These are phyloP conservation scores for Theileria sp. DNA, from an alignment of 169 alveolate species.

Conservation along the genomic window DNA sequence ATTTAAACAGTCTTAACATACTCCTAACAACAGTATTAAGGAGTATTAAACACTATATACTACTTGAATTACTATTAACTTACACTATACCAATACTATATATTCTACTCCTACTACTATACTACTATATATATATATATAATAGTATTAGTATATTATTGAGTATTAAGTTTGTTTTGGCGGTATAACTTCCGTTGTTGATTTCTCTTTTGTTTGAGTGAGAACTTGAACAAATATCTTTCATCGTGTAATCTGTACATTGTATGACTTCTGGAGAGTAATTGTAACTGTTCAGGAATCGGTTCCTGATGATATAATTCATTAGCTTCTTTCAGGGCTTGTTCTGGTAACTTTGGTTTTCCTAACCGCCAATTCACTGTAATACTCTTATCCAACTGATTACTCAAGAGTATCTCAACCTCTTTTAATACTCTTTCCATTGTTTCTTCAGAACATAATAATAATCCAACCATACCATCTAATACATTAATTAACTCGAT, in stretches of 20 bases:
- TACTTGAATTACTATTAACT: too few relatives aligned
- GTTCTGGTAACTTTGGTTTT: slow-evolving; percentile 12
- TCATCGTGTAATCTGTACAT: slow-evolving; percentile 68
- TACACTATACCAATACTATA: too few relatives aligned
- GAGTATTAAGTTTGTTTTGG: slow-evolving; percentile 4
- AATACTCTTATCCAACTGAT: slow-evolving; percentile 22
- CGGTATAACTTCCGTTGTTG: slow-evolving; percentile 41
- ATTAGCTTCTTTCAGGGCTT: slow-evolving; percentile 33
- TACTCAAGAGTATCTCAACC: slow-evolving; percentile 12
- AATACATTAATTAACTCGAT: neutral
- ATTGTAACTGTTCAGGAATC: slow-evolving; percentile 54
- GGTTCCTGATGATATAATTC: slow-evolving; percentile 36
- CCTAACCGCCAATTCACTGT: slow-evolving; percentile 61
- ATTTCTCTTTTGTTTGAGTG: slow-evolving; percentile 56
- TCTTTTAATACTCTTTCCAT: slow-evolving; percentile 17
- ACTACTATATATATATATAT: too few relatives aligned
- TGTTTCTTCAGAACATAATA: slow-evolving; percentile 27
- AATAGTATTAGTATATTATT: too few relatives aligned
- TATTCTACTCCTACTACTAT: too few relatives aligned
- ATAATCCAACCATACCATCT: slow-evolving; percentile 47
- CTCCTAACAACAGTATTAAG: too few relatives aligned
- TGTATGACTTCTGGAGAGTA: slow-evolving; percentile 50
- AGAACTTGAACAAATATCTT: slow-evolving; percentile 47
- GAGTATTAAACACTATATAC: too few relatives aligned
- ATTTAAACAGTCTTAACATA: too few relatives aligned